Evolutionary conservation across 768 basidiomycete species (phyloP).

Genomic region (Dioszegia crocea): DNA sequence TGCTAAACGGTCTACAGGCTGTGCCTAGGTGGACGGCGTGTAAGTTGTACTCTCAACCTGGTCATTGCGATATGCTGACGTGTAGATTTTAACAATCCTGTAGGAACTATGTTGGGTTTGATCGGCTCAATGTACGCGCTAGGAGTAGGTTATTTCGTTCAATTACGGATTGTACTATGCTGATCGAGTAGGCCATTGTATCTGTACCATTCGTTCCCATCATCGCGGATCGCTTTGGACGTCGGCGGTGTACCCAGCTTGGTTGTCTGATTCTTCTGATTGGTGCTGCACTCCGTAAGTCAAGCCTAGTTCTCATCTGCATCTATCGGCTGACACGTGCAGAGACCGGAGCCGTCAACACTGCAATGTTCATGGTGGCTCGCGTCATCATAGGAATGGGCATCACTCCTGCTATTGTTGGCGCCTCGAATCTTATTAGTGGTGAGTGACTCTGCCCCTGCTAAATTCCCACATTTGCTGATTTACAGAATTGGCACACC

Average conservation of each 20-base stretch:
- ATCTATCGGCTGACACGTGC: neutral
- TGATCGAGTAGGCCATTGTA: conserved; percentile 10
- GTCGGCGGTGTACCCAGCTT: conserved; percentile 5
- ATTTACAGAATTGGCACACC: conserved; percentile 13
- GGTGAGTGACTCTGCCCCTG: neutral
- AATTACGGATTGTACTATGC: neutral
- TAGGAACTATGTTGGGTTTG: conserved; percentile 10
- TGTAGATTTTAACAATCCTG: conserved; percentile 15
- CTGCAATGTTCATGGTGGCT: conserved; percentile 9
- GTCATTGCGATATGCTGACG: neutral
- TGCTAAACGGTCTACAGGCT: conserved; percentile 30
- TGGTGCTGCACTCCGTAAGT: conserved; percentile 11
- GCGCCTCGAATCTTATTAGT: conserved; percentile 10
- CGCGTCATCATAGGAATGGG: conserved; percentile 11
- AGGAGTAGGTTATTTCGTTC: conserved; percentile 1
- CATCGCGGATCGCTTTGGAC: conserved; percentile 7
- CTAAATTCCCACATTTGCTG: neutral
- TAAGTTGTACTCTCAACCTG: conserved; percentile 51
- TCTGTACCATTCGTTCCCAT: conserved; percentile 11
- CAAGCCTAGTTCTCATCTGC: too few relatives aligned
- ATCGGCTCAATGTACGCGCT: conserved; percentile 20
- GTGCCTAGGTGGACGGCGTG: conserved; percentile 18
- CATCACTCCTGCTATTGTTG: conserved; percentile 13
- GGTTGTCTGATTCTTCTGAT: neutral
- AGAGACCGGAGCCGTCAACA: neutral